Evolutionary conservation across 768 basidiomycete species (phyloP), one percentile per base, ranked within the genome.

Genomic region (Paxillus ammoniavirescens): DNA sequence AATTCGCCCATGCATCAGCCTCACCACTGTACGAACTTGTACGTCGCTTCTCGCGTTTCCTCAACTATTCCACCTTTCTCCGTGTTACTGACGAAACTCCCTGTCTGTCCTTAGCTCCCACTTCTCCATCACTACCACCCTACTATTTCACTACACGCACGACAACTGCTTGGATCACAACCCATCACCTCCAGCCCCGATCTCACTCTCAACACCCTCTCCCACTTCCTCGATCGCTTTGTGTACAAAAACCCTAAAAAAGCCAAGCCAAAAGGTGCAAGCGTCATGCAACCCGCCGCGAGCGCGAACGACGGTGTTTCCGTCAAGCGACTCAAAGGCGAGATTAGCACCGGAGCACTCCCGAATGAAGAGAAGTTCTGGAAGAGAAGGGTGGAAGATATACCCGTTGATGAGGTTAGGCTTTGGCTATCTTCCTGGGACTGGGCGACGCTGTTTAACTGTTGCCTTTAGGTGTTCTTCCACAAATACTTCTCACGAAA

Each of bases 181-280:
- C 86, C 88, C 0, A 73, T 98, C 10, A 91, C 92, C 0, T 87
- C 90, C 9, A 87, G 83, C 8, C 81, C 92, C 0, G 95, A 98
- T 65, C 87, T 99, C 45, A 86, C 91, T 9, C 84, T 93, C 52
- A 94, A 97, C 73, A 95, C 94, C 0, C 82, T 98, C 21, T 87
- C 91, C 0, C 91, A 94, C 63, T 98, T 99, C 82, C 81, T 98
- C 38, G 97, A 98, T 66, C 84, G 95, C 2, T 98, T 98, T 73
- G 91, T 98, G 41, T 98, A 93, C 77, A 92, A 94, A 71, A 98
- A 98, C 67, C 87, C 94, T 1, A 98, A 98, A 75, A 86, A 87
- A 61, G 58, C 72, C 2, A 78, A 75, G 52, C 73, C 81, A 8
- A 87, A 85, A 65, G 95, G 94, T n/a, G 77, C 83, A 0, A 91